Evolutionary conservation across 495 filamentous ascomycete genomes (phyloP).

Genomic region (Sabuloglossum arenarium): DNA sequence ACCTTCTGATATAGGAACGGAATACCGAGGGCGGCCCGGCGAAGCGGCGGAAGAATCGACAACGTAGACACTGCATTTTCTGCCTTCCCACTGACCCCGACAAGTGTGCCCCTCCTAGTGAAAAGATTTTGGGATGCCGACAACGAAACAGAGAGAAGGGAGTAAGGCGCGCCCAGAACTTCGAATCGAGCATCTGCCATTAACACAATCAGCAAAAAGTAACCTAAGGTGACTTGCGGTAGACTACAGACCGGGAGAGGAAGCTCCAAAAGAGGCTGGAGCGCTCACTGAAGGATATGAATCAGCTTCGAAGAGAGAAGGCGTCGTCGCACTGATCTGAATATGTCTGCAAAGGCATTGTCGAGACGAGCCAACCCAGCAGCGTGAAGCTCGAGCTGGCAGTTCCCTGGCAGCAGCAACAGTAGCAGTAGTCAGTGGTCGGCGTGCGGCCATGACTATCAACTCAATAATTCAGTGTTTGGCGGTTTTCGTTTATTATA

Average conservation of each 20-base stretch:
- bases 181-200: constrained; percentile 79
- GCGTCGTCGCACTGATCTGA: constrained; percentile 19
- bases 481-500: too few species aligned
- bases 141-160: constrained; percentile 76
- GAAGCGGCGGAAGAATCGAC: constrained; percentile 65
- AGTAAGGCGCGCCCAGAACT: constrained; percentile 72
- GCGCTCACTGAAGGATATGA: background rate
- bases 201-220: background rate
- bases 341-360: constrained; percentile 8
- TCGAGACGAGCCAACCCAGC: background rate
- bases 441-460: background rate
- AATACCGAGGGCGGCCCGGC: constrained; percentile 53
- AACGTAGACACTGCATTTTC: constrained; percentile 87
- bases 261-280: background rate
- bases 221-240: background rate
- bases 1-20: constrained; percentile 86
- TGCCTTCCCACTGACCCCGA: constrained; percentile 70
- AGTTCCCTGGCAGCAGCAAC: background rate
- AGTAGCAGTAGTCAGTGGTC: background rate
- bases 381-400: background rate
- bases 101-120: constrained; percentile 74
- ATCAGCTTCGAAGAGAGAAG: constrained; percentile 3
- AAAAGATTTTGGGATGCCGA: constrained; percentile 86
- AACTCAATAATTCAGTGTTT: background rate
- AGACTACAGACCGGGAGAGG: background rate